Evolutionary conservation across 495 filamentous ascomycete genomes (phyloP).

Genomic region (Penicillium manginii): DNA sequence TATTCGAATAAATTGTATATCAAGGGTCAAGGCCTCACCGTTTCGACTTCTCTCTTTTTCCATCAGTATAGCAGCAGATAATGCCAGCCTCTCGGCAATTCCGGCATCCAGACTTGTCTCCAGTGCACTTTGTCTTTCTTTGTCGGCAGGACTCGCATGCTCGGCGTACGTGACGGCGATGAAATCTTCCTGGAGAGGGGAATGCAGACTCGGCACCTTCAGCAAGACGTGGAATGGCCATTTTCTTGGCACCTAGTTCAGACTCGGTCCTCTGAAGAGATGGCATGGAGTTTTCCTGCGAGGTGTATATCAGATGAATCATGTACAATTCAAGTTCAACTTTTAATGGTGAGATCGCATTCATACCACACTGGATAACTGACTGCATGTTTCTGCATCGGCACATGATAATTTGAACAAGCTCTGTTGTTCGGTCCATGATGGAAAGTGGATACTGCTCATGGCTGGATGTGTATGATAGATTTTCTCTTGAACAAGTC

Average conservation of each 20-base stretch:
- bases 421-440: slow-evolving; percentile 36
- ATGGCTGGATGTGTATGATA: slow-evolving; percentile 20
- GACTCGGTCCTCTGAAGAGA: slow-evolving; percentile 23
- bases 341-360: background rate
- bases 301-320: slow-evolving; percentile 5
- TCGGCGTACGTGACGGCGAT: slow-evolving; percentile 49
- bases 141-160: slow-evolving; percentile 54
- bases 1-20: background rate
- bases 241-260: slow-evolving; percentile 35
- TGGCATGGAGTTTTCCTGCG: slow-evolving; percentile 30
- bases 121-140: slow-evolving; percentile 63
- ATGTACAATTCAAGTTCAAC: background rate
- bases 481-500: background rate
- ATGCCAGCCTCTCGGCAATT: slow-evolving; percentile 57
- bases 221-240: slow-evolving; percentile 48
- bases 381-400: slow-evolving; percentile 35
- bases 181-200: slow-evolving; percentile 40
- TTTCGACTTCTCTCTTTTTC: slow-evolving; percentile 60
- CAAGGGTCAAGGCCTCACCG: slow-evolving; percentile 38
- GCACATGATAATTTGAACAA: slow-evolving; percentile 36
- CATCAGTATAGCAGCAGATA: slow-evolving; percentile 58
- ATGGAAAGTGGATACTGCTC: slow-evolving; percentile 31
- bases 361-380: slow-evolving; percentile 34
- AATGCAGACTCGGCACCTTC: slow-evolving; percentile 44
- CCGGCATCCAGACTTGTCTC: slow-evolving; percentile 56